phyloP scores from a whole-genome alignment of 108 stramenopile species.

The Cyclotella distinguenda region DNA sequence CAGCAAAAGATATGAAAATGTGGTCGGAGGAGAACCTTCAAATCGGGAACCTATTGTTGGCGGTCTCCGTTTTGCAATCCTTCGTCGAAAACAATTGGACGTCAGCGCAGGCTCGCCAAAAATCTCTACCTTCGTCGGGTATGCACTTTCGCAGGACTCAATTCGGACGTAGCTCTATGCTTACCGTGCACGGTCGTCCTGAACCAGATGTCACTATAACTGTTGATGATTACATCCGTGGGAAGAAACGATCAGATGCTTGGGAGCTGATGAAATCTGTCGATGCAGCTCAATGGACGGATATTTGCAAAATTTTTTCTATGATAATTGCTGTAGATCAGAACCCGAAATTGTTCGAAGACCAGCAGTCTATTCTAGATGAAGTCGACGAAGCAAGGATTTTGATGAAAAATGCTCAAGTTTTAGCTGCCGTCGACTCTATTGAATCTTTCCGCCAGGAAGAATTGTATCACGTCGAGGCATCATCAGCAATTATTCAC shows the following conservation, averaged over 20 bases:
- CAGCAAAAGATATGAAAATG: background rate
- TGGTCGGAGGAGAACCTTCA: slow-evolving; percentile 11
- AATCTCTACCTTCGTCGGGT: slow-evolving; percentile 21
- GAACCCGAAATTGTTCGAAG: slow-evolving; percentile 17
- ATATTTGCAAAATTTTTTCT: slow-evolving; percentile 26
- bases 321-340: slow-evolving; percentile 24
- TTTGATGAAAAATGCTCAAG: slow-evolving; percentile 36
- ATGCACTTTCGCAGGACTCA: slow-evolving; percentile 34
- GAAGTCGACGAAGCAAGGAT: slow-evolving; percentile 39
- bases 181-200: slow-evolving; percentile 40
- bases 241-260: slow-evolving; percentile 31
- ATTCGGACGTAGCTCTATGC: slow-evolving; percentile 32
- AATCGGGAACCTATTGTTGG: slow-evolving; percentile 12
- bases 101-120: slow-evolving; percentile 32
- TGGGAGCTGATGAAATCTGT: slow-evolving; percentile 43
- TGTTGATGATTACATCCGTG: slow-evolving; percentile 26
- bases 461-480: slow-evolving; percentile 28
- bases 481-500: slow-evolving; percentile 12
- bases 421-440: slow-evolving; percentile 29
- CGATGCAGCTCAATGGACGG: slow-evolving; percentile 32
- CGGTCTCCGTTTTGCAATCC: slow-evolving; percentile 33
- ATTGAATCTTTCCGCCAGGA: slow-evolving; percentile 31
- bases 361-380: slow-evolving; percentile 8
- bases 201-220: slow-evolving; percentile 15
- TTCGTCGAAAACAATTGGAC: slow-evolving; percentile 40